These are phyloP conservation scores for Ricinus communis DNA, from an alignment of 345 rosid species.

Conservation along the genomic window DNA sequence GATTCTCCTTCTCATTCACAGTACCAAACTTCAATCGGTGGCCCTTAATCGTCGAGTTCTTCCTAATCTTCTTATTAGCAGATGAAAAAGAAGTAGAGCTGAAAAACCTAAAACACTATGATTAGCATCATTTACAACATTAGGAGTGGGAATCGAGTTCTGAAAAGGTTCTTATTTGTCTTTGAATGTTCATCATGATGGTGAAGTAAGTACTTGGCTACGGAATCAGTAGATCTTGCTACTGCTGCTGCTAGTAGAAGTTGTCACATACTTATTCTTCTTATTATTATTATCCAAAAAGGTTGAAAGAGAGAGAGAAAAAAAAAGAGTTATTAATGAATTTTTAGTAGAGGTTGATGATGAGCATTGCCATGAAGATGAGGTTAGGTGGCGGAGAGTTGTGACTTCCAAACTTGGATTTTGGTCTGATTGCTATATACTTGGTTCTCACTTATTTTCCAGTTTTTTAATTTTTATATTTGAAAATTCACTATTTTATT, in stretches of 20 bases:
- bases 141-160: constrained; percentile 12
- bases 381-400: no score
- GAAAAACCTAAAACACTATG: constrained; percentile 63
- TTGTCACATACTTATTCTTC: constrained; percentile 94
- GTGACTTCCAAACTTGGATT: constrained; percentile 17
- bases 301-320: neutral
- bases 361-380: no score
- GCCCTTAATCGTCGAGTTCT: constrained; percentile 27
- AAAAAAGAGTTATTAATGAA: neutral
- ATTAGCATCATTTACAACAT: constrained; percentile 15
- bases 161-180: constrained; percentile 11
- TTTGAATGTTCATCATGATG: constrained; percentile 19
- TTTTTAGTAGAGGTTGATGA: no score
- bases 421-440: no score
- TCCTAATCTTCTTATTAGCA: constrained; percentile 29
- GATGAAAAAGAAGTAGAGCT: constrained; percentile 58
- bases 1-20: constrained; percentile 19
- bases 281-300: no score
- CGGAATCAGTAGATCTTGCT: constrained; percentile 67
- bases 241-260: constrained; percentile 64
- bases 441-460: constrained; percentile 20
- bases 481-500: no score
- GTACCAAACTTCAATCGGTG: constrained; percentile 28
- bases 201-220: constrained; percentile 51
- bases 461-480: neutral